A percentile compares a stretch with the other conserved stretches of the same genome.
phyloP scores from a whole-genome alignment of 176 grass and related monocot genomes.

The Triticum turgidum region DNA sequence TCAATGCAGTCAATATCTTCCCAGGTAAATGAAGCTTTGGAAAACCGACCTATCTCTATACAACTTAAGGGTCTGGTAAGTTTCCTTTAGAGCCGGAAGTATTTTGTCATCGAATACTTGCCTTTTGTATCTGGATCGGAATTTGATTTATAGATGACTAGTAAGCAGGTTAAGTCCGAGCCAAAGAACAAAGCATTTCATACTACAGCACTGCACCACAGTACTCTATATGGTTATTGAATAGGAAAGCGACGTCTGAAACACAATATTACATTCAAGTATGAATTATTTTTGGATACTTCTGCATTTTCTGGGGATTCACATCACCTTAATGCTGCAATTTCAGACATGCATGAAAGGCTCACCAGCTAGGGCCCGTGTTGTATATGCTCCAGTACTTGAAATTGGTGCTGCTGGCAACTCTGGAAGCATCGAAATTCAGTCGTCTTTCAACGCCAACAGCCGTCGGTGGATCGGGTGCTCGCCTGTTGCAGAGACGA shows the following conservation, averaged over 20 bases:
- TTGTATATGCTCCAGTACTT: conserved; percentile 77
- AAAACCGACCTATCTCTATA: conserved; percentile 78
- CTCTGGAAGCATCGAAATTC: no score
- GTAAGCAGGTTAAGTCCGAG: neutral
- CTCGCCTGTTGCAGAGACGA: no score
- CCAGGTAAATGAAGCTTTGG: conserved; percentile 77
- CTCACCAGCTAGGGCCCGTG: conserved; percentile 70
- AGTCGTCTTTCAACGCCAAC: no score
- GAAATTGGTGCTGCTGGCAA: conserved; percentile 51
- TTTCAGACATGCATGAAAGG: conserved; percentile 92
- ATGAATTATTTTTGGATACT: neutral
- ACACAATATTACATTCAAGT: neutral
- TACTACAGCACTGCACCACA: neutral
- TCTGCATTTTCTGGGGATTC: conserved; percentile 10
- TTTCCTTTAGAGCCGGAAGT: conserved; percentile 19
- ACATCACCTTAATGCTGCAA: conserved; percentile 1
- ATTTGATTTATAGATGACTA: conserved; percentile 1
- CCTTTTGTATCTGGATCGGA: neutral
- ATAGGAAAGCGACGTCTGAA: neutral
- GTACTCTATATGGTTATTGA: neutral
- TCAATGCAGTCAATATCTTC: conserved; percentile 70
- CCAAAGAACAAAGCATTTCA: neutral
- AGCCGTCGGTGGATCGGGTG: no score
- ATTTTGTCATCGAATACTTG: neutral
- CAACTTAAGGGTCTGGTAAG: conserved; percentile 76